Base-by-base conservation (phyloP, 371 early-diverging fungal genomes). In the Mortierella sp. region DNA sequence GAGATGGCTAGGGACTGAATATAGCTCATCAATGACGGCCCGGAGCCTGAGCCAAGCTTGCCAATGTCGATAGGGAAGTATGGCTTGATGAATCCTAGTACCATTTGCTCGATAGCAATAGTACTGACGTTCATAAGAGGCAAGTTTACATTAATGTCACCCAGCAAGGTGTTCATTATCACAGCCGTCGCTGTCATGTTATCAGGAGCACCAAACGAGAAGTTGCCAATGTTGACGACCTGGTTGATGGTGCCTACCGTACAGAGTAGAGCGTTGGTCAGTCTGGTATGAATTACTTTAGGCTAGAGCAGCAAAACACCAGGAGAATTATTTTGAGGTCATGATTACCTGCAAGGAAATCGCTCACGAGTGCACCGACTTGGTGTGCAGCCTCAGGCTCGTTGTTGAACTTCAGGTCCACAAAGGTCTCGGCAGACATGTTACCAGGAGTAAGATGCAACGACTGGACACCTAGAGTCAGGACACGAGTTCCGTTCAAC, bases 361-460 rank as follows among this genome's bases (percentile, higher is more conserved):
- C 68, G 27, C 39, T 51, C 17, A 73, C 60, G 32, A 73, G 27
- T 23, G 68, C 68, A 24, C 54, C 68, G 39, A 68, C 39, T 26
- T 73, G 75, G 19, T 19, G 39, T 19, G 75, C 50, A 37, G 75
- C 75, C 12, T 52, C 43, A 9, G 64, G 56, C 15, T 63, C 69
- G 52, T 73, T 73, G 59, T 73, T 73, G 60, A 73, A 73, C 34
- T 53, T 48, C 37, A 73, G 75, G 30, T 73, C 50, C 15, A 68
- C 64, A 39, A 63, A 47, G 8, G 62, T 37, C 41, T 73, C 68
- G 26, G 64, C 69, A 15, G 47, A 27, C 75, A 73, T 73, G 27
- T 31, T 55, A 23, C 75, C 75, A 21, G 75, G 64, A 6, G 55
- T 42, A 6, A 73, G 55, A 42, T 51, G 54, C 37, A 73, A 30